A percentile compares a stretch with the other conserved stretches of the same genome.
These are phyloP conservation scores for Ophiocordyceps robertsii DNA, from an alignment of 2,329 filamentous ascomycete genomes.

Conservation along the genomic window DNA sequence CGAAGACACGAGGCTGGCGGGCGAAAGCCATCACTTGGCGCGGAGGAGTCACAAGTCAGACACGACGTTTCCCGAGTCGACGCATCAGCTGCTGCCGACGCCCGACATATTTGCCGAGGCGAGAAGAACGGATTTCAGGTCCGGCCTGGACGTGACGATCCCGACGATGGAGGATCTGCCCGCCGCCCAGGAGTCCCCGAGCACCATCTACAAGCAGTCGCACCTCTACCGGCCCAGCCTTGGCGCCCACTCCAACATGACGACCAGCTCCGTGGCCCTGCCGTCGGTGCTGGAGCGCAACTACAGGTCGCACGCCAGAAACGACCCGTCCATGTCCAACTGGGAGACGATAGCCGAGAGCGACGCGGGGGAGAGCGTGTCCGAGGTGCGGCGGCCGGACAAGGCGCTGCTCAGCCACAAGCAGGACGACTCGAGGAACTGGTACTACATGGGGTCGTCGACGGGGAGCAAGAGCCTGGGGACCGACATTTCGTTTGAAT, in stretches of 20 bases:
- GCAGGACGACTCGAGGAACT: constrained; percentile 6
- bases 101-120: constrained; percentile 13
- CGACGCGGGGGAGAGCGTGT: constrained; percentile 11
- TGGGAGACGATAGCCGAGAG: constrained; percentile 8
- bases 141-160: constrained; percentile 13
- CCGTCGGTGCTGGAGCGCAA: constrained; percentile 6
- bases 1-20: constrained; percentile 8
- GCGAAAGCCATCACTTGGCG: constrained; percentile 10
- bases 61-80: constrained; percentile 15
- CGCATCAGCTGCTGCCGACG: constrained; percentile 17
- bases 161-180: constrained; percentile 15
- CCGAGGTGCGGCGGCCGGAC: constrained; percentile 12
- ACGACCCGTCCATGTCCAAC: constrained; percentile 5
- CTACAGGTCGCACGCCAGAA: constrained; percentile 1
- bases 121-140: constrained; percentile 12
- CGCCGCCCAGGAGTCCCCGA: constrained; percentile 7
- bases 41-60: constrained; percentile 11
- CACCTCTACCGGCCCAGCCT: constrained; percentile 8
- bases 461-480: constrained; percentile 9
- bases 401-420: constrained; percentile 6
- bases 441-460: constrained; percentile 11
- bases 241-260: constrained; percentile 15
- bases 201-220: constrained; percentile 2
- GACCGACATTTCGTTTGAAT: constrained; percentile 19
- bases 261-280: constrained; percentile 20